Conservation (phyloP, 1,284 basidiomycete species). For the Singerocomus inundabilis region DNA sequence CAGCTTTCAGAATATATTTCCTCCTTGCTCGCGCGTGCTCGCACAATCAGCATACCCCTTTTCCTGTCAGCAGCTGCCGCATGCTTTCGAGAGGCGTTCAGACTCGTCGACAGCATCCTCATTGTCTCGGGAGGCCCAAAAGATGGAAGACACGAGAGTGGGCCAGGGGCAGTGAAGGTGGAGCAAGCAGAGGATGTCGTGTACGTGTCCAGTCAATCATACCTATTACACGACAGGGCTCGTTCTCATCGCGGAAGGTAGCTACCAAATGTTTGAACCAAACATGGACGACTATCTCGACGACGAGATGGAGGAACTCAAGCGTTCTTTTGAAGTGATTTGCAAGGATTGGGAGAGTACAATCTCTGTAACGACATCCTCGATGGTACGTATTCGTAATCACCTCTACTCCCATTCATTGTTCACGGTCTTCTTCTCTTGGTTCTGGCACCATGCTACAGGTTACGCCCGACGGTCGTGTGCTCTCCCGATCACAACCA, state of each 20-base stretch:
- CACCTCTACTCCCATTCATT: neutral
- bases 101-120: constrained; percentile 78
- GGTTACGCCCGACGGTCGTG: constrained; percentile 8
- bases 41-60: constrained; percentile 69
- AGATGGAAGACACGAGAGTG: constrained; percentile 9
- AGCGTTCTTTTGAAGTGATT: constrained; percentile 69
- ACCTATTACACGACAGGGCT: neutral
- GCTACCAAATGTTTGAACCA: constrained; percentile 89
- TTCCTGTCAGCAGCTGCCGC: constrained; percentile 89
- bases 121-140: constrained; percentile 40
- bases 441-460: neutral
- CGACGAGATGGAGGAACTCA: constrained; percentile 86
- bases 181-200: constrained; percentile 78
- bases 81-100: constrained; percentile 85
- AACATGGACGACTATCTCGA: constrained; percentile 97
- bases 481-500: constrained; percentile 7
- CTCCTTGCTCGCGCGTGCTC: constrained; percentile 73
- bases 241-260: constrained; percentile 30
- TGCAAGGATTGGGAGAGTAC: constrained; percentile 80
- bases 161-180: constrained; percentile 35
- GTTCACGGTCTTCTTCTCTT: neutral
- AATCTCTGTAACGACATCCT: constrained; percentile 37
- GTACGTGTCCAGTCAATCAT: constrained; percentile 40
- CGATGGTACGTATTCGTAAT: constrained; percentile 13
- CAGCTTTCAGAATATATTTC: constrained; percentile 88